A percentile compares a stretch with the other conserved stretches of the same genome.
Evolutionary conservation across 805 yeast species (phyloP).

Genomic region (Saturnispora serradocipensis): DNA sequence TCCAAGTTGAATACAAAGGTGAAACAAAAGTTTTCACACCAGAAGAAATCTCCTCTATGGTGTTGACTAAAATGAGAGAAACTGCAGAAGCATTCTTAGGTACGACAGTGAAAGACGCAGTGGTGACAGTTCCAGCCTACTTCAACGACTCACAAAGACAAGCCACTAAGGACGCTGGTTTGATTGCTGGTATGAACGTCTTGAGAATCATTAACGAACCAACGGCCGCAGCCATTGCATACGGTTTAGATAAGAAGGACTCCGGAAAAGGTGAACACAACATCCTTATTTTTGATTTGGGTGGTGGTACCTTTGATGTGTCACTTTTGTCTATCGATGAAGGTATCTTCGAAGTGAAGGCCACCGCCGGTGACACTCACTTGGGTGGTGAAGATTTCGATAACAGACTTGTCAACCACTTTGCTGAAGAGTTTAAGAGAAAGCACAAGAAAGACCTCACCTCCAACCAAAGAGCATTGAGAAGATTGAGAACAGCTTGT

Average conservation of each 20-base stretch:
- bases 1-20: conserved; percentile 75
- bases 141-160: conserved; percentile 97
- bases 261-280: conserved; percentile 72
- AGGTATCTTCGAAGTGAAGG: conserved; percentile 94
- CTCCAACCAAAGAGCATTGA: conserved; percentile 88
- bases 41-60: conserved; percentile 93
- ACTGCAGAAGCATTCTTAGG: conserved; percentile 87
- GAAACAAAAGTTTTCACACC: conserved; percentile 85
- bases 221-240: conserved; percentile 95
- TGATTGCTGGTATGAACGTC: conserved; percentile 91
- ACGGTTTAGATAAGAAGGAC: conserved; percentile 76
- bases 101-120: conserved; percentile 77
- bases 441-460: conserved; percentile 93
- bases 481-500: conserved; percentile 98
- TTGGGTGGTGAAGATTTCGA: conserved; percentile 99
- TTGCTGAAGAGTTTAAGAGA: conserved; percentile 93
- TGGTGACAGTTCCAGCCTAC: conserved; percentile 94
- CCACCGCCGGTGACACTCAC: conserved; percentile 86
- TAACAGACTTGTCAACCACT: conserved; percentile 90
- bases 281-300: conserved; percentile 86
- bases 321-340: conserved; percentile 86
- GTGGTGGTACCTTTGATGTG: conserved; percentile 98
- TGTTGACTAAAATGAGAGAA: conserved; percentile 79
- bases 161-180: conserved; percentile 97
- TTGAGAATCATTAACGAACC: conserved; percentile 95